Base-by-base conservation (phyloP, 164 flowering plant genomes). In the Macadamia integrifolia region DNA sequence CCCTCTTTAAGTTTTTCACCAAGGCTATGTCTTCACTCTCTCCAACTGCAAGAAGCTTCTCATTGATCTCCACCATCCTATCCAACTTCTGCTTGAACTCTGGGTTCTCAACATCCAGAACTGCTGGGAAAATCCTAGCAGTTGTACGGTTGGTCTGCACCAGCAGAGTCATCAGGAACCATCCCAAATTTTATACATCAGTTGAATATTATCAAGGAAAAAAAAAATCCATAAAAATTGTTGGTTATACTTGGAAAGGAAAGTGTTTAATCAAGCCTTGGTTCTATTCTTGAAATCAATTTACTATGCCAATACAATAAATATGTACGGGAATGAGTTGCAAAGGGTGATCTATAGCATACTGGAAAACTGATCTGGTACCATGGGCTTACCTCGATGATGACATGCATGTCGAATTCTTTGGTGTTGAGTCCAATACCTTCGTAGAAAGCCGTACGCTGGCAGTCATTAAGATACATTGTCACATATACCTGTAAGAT, bases 321-420 rank as follows among this genome's bases (percentile, higher is more conserved):
- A 23, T 23, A 23, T 23, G 23, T 23, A 23, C 23, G 23, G 23
- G 23, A 23, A 23, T 23, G 23, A 23, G 23, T 23, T 23, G 48
- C 9, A 43, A 43, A 43, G 6, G 48, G 48, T 43, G 48, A 9
- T 43, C 48, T 13, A 35, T 30, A 32, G 6, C 58, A 57, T 12
- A 40, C 13, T 32, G 12, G 61, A 17, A 1, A 5, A 23, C 1
- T 28, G 60, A 57, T 32, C 6, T 14, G 4, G 9, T 13, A 35
- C 35, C 8, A 9, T 32, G 23, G 3, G 40, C 56, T 84, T 68
- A 93, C 98, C 96, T 94, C 98, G 60, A 94, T 91, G 79, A 91
- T 84, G 73, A 94, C 98, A 72, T 94, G 97, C 98, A 94, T 91
- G 75, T 94, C 98, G 60, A 94, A 94, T 72, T 91, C 95, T 70